A percentile compares a stretch with the other conserved stretches of the same genome.
phyloP scores from a whole-genome alignment of 2,329 filamentous ascomycete species.

The Nothomitra cinnamomea region DNA sequence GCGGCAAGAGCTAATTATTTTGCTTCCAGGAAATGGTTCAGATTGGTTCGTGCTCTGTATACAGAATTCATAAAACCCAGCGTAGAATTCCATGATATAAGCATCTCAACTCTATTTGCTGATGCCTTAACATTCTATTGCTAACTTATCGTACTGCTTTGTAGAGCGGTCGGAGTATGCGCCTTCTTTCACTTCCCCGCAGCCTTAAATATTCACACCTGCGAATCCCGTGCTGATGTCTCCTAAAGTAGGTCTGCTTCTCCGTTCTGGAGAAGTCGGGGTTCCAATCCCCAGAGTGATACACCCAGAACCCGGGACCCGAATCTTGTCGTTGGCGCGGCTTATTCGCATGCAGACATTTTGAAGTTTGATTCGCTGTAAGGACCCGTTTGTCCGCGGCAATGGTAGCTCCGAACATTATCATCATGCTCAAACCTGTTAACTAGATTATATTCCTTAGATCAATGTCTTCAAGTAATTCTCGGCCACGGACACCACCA shows the following conservation, averaged over 20 bases:
- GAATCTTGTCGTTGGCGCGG: conserved; percentile 72
- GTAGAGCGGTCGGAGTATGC: conserved; percentile 25
- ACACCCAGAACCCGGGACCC: conserved; percentile 41
- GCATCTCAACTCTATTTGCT: background rate
- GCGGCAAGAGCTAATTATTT: background rate
- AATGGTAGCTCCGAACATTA: conserved; percentile 6
- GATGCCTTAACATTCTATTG: background rate
- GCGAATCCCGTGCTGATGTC: background rate
- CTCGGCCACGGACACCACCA: conserved; percentile 60
- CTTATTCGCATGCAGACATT: conserved; percentile 92
- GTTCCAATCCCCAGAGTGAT: conserved; percentile 36
- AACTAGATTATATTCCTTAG: conserved; percentile 23
- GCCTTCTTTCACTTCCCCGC: conserved; percentile 2
- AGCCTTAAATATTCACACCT: background rate
- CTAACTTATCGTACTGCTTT: conserved; percentile 1
- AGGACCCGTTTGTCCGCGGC: conserved; percentile 14
- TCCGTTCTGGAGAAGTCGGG: conserved; percentile 65
- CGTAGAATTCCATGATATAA: background rate
- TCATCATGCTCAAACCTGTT: conserved; percentile 6
- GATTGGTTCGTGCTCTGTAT: conserved; percentile 60
- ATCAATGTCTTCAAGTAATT: conserved; percentile 37
- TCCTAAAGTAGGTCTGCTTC: conserved; percentile 50
- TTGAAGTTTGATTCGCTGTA: conserved; percentile 74
- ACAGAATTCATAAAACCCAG: background rate
- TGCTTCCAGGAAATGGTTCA: conserved; percentile 88